Evolutionary conservation across 345 rosid species (phyloP).

Genomic region (Nasturtium officinale): DNA sequence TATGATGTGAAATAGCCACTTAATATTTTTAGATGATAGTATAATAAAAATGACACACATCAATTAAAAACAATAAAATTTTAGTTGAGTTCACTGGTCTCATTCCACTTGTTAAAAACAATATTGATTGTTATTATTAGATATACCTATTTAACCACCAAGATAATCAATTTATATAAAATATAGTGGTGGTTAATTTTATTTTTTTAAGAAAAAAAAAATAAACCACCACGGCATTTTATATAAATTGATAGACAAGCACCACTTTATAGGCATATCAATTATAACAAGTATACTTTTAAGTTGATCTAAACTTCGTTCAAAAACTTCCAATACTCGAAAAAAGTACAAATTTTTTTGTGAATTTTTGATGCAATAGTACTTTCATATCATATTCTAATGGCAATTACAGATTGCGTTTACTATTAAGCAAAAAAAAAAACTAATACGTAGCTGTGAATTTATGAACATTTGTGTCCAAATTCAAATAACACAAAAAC

Average conservation of each 20-base stretch:
- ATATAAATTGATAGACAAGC: neutral
- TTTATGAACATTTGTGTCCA: slow-evolving; percentile 10
- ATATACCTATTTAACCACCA: slow-evolving; percentile 19
- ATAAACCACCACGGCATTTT: slow-evolving; percentile 5
- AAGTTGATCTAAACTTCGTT: neutral
- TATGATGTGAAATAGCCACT: neutral
- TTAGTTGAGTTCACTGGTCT: slow-evolving; percentile 2
- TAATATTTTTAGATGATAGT: neutral
- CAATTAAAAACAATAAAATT: neutral
- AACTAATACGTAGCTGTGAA: neutral
- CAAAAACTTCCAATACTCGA: neutral
- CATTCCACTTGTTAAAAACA: slow-evolving; percentile 11
- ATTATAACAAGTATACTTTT: neutral
- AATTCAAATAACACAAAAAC: slow-evolving; percentile 1
- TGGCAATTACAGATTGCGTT: neutral
- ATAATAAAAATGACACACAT: neutral
- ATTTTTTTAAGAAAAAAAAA: too few species aligned
- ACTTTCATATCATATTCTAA: neutral
- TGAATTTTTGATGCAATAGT: neutral
- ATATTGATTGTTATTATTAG: neutral
- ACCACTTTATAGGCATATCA: too few species aligned
- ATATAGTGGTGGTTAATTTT: too few species aligned
- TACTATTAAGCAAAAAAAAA: neutral
- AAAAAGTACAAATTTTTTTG: neutral
- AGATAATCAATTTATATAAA: too few species aligned